A percentile compares a stretch with the other conserved stretches of the same genome.
Evolutionary conservation across 371 early-diverging fungal species (phyloP).

Genomic region (Saksenaea vasiformis): DNA sequence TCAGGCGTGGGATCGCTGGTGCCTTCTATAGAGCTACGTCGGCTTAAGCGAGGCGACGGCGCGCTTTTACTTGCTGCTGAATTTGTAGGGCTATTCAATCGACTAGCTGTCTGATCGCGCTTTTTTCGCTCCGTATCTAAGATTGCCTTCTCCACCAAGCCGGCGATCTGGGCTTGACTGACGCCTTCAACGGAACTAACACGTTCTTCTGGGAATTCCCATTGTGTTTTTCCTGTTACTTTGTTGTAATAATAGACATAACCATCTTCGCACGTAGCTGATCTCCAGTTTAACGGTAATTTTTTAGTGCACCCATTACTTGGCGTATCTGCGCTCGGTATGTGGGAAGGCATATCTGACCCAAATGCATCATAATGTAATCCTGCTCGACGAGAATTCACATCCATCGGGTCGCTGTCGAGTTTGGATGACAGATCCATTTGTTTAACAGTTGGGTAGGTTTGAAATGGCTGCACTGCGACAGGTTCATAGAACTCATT

Average conservation of each 20-base stretch:
- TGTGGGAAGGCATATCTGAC: conserved; percentile 39
- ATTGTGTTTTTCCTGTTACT: conserved; percentile 44
- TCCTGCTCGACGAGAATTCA: not conserved
- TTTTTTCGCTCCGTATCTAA: conserved; percentile 22
- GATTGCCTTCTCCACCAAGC: conserved; percentile 32
- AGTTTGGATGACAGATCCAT: not conserved
- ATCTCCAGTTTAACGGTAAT: conserved; percentile 40
- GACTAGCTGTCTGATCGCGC: not conserved
- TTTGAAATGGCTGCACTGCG: not conserved
- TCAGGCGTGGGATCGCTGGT: conserved; percentile 12
- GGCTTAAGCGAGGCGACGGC: conserved; percentile 9
- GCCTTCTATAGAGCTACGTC: conserved; percentile 4
- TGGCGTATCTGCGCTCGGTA: not conserved
- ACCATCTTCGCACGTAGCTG: conserved; percentile 35
- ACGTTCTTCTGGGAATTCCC: conserved; percentile 42
- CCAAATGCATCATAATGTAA: conserved; percentile 1
- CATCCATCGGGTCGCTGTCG: not conserved
- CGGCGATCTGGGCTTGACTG: conserved; percentile 22
- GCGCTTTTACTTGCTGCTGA: conserved; percentile 5
- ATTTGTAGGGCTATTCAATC: not conserved
- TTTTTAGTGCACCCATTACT: not conserved
- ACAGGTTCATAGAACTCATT: not conserved
- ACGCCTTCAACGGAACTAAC: conserved; percentile 37
- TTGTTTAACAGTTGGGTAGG: not conserved
- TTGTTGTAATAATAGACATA: conserved; percentile 43